phyloP scores from a whole-genome alignment of 148 eudicot species.

The Chenopodium formosanum region DNA sequence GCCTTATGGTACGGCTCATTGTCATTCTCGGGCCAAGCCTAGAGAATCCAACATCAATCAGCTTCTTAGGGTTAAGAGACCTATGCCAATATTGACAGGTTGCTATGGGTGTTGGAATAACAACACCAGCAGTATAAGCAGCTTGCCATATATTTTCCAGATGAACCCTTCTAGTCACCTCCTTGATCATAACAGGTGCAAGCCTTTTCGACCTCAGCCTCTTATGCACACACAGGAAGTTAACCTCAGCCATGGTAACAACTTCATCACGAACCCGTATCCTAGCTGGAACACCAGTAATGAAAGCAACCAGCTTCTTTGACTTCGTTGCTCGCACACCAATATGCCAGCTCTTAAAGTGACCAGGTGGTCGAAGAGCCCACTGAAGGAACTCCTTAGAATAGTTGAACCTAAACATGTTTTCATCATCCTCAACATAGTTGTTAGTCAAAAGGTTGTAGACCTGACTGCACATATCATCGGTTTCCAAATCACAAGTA shows the following conservation, averaged over 20 bases:
- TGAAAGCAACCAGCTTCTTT: conserved; percentile 78
- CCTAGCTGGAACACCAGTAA: conserved; percentile 81
- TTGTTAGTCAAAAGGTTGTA: conserved; percentile 67
- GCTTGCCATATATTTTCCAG: conserved; percentile 94
- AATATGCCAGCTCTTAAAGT: conserved; percentile 81
- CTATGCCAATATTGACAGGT: conserved; percentile 92
- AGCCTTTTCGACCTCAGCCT: conserved; percentile 81
- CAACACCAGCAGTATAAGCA: conserved; percentile 91
- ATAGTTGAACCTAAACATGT: conserved; percentile 86
- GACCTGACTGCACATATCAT: conserved; percentile 71
- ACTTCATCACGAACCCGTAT: conserved; percentile 58
- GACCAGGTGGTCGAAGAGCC: conserved; percentile 88
- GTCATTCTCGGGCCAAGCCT: conserved; percentile 95
- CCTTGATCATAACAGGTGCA: conserved; percentile 91
- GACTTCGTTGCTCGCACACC: conserved; percentile 76
- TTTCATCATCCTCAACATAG: conserved; percentile 93
- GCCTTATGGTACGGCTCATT: conserved; percentile 86
- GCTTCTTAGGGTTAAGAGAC: conserved; percentile 80
- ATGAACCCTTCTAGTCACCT: conserved; percentile 89
- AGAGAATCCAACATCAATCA: conserved; percentile 90
- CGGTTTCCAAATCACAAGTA: conserved; percentile 78
- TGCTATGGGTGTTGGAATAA: conserved; percentile 73
- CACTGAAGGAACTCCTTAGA: conserved; percentile 79
- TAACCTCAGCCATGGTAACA: conserved; percentile 79
- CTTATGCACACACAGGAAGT: conserved; percentile 87